These are phyloP conservation scores for Pythium grandisporangium DNA, from an alignment of 352 stramenopile species.

Conservation along the genomic window DNA sequence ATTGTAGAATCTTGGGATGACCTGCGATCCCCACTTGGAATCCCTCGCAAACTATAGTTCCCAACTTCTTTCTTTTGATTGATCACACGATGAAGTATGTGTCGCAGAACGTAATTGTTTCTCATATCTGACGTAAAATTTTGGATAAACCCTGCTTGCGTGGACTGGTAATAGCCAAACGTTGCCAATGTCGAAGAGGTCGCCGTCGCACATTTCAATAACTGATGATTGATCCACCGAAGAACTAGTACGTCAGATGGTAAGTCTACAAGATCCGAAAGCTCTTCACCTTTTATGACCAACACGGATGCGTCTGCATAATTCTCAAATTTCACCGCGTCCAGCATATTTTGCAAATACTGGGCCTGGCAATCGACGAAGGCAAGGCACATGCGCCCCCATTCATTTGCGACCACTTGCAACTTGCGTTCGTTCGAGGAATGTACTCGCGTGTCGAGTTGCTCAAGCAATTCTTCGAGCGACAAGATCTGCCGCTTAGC, in stretches of 20 bases:
- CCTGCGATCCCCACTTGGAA: too few relatives aligned
- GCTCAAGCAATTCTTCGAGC: constrained; percentile 39
- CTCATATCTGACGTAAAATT: constrained; percentile 68
- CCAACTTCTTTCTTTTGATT: too few relatives aligned
- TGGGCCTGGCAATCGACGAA: constrained; percentile 46
- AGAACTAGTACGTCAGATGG: constrained; percentile 54
- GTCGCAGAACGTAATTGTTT: constrained; percentile 35
- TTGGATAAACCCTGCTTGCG: constrained; percentile 33
- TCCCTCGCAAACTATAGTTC: too few relatives aligned
- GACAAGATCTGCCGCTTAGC: constrained; percentile 45
- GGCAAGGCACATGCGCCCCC: constrained; percentile 40
- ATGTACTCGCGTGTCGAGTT: constrained; percentile 35
- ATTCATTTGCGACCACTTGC: constrained; percentile 55
- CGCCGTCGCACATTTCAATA: too few relatives aligned
- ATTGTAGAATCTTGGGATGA: too few relatives aligned
- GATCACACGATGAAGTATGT: too few relatives aligned
- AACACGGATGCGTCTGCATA: constrained; percentile 37
- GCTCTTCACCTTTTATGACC: constrained; percentile 42
- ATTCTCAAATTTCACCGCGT: constrained; percentile 21
- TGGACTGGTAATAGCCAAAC: constrained; percentile 15
- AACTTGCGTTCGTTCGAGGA: constrained; percentile 48
- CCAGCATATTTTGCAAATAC: constrained; percentile 56
- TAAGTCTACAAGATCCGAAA: constrained; percentile 29
- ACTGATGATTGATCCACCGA: constrained; percentile 62
- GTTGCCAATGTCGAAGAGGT: constrained; percentile 26